These are phyloP conservation scores for Ogataea ganodermae DNA, from an alignment of 805 yeast species.

Conservation along the genomic window DNA sequence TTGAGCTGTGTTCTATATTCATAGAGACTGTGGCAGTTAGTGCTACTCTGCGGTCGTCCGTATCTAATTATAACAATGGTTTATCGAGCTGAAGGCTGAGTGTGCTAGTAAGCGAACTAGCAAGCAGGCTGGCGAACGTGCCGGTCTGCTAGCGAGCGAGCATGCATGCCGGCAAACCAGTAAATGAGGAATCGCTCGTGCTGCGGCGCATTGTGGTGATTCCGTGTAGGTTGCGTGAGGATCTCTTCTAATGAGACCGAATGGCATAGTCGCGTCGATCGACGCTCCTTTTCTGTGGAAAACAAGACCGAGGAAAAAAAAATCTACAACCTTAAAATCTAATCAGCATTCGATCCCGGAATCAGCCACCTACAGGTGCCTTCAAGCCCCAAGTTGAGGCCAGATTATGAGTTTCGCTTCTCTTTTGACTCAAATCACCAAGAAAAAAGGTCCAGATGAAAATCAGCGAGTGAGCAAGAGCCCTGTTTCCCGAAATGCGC, in stretches of 20 bases:
- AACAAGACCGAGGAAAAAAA: not conserved
- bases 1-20: not conserved
- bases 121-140: too few relatives aligned
- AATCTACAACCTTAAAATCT: not conserved
- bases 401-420: slow-evolving; percentile 26
- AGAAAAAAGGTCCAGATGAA: slow-evolving; percentile 20
- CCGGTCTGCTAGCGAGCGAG: too few relatives aligned
- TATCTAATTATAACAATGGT: not conserved
- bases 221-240: not conserved
- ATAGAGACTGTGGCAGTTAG: not conserved
- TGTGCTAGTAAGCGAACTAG: too few relatives aligned
- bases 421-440: slow-evolving; percentile 33
- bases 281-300: not conserved
- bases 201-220: not conserved
- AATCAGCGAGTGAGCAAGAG: not conserved
- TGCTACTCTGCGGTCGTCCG: not conserved
- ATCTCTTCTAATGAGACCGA: not conserved
- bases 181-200: too few relatives aligned
- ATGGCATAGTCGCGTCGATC: slow-evolving; percentile 2
- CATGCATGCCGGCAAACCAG: too few relatives aligned
- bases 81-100: not conserved
- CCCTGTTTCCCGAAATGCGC: not conserved
- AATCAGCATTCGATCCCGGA: not conserved
- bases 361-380: not conserved
- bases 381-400: not conserved